Evolutionary conservation across 2,329 filamentous ascomycete genomes (phyloP).

Genomic region (Sclerotinia glacialis): DNA sequence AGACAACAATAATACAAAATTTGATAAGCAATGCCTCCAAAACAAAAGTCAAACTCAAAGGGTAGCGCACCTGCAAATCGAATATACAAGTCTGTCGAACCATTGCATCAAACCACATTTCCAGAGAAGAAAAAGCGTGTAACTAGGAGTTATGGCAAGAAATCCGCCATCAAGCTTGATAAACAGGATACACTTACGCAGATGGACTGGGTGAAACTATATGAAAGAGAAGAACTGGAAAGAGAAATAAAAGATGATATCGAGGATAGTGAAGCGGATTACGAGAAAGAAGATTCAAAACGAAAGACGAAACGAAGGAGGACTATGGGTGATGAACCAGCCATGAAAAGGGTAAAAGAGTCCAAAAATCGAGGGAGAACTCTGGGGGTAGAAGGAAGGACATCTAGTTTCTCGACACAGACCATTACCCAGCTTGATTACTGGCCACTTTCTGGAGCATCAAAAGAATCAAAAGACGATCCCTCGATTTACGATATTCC

Average conservation of each 20-base stretch:
- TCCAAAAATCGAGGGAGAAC: constrained; percentile 32
- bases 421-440: constrained; percentile 36
- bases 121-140: constrained; percentile 29
- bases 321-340: constrained; percentile 22
- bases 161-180: constrained; percentile 23
- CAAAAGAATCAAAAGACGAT: constrained; percentile 17
- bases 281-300: constrained; percentile 28
- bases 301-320: constrained; percentile 30
- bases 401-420: constrained; percentile 33
- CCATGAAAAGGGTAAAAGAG: neutral
- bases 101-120: constrained; percentile 34
- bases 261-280: constrained; percentile 24
- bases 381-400: constrained; percentile 26
- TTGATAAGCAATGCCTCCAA: constrained; percentile 25
- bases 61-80: constrained; percentile 31
- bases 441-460: constrained; percentile 25
- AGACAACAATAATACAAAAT: neutral
- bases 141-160: constrained; percentile 32
- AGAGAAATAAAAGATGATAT: constrained; percentile 24
- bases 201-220: constrained; percentile 32
- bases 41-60: constrained; percentile 21
- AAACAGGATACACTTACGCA: constrained; percentile 37
- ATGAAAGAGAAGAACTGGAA: constrained; percentile 12
- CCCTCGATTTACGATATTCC: constrained; percentile 30
- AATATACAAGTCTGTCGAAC: constrained; percentile 34